Evolutionary conservation across 805 yeast genomes (phyloP).

Genomic region (Myxozyma udenii): DNA sequence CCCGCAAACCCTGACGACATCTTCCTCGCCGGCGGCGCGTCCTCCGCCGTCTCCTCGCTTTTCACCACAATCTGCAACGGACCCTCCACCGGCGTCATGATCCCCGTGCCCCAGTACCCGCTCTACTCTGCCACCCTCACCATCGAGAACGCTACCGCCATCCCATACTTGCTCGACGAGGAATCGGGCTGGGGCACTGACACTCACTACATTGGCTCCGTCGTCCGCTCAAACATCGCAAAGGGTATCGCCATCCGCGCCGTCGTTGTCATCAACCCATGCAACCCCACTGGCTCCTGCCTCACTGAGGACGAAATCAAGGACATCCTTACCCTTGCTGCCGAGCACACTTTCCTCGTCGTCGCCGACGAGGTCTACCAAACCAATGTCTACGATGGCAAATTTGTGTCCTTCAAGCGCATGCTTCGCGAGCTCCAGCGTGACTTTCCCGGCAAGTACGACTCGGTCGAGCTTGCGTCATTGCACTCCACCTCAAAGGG

Average conservation of each 20-base stretch:
- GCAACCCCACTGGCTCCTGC: slow-evolving; percentile 96
- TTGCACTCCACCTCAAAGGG: slow-evolving; percentile 98
- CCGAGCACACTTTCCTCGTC: slow-evolving; percentile 76
- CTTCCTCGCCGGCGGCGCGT: slow-evolving; percentile 90
- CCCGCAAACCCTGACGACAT: slow-evolving; percentile 66
- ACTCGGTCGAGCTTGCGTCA: slow-evolving; percentile 82
- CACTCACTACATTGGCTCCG: slow-evolving; percentile 56
- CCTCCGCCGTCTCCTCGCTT: slow-evolving; percentile 83
- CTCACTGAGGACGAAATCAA: slow-evolving; percentile 62
- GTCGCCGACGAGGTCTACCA: slow-evolving; percentile 99
- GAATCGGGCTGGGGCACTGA: slow-evolving; percentile 78
- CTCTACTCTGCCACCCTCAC: slow-evolving; percentile 93
- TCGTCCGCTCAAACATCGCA: slow-evolving; percentile 48
- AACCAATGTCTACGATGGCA: slow-evolving; percentile 67
- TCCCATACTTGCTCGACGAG: slow-evolving; percentile 87
- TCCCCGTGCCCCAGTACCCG: slow-evolving; percentile 98
- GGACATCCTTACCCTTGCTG: slow-evolving; percentile 73
- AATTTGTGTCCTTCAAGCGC: slow-evolving; percentile 80
- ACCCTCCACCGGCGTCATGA: slow-evolving; percentile 67
- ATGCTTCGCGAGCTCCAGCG: slow-evolving; percentile 64
- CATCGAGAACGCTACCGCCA: slow-evolving; percentile 72
- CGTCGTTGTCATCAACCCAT: slow-evolving; percentile 93
- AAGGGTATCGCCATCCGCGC: slow-evolving; percentile 67
- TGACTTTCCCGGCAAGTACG: slow-evolving; percentile 53
- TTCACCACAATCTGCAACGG: slow-evolving; percentile 68